Evolutionary conservation across 768 basidiomycete genomes (phyloP), one percentile per base, ranked within the genome.

Genomic region (Piloderma croceum): DNA sequence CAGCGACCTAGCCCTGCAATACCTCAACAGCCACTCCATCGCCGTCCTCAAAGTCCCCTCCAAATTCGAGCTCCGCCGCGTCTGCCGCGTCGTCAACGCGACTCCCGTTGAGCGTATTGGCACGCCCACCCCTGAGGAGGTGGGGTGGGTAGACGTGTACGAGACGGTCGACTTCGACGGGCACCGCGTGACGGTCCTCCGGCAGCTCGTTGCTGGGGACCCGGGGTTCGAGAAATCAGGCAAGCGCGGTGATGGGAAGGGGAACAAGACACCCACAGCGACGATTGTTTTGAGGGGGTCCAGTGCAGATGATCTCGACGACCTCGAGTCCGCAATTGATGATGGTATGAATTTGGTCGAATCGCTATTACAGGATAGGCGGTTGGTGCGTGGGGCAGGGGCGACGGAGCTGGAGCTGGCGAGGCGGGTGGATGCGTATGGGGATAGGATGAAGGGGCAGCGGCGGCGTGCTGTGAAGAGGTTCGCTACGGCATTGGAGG

Each of bases 331-430:
- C 20, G 92, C 94, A 21, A 73, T 99, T 34, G 96, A 98, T 58
- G 93, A 98, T 53, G 96, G 94, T 20, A 91, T 93, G 48, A 92
- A 89, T 63, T 93, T 94, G 32, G 86, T 99, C 67, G 92, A 97
- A 63, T 75, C 85, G 22, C 61, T 99, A 48, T 64, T 99, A 54
- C 92, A 93, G 59, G 94, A 99, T 53, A 71, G 82, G 20, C 69
- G 93, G 34, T 69, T 97, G 44, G 87, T 98, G 2, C 84, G 94
- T 6, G 96, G 96, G 3, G 96, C 92, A 6, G 96, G 94, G 9
- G 90, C 96, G 2, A 79, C 84, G 20, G 96, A 99, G 68, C 70
- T 97, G 32, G 94, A 93, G 68, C 75, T 99, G n/a, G 83, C 88
- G 4, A 76, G 72, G 58, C 68, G 85, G 34, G 79, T 98, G 42